These are phyloP conservation scores for Schizophyllum amplum DNA, from an alignment of 1,284 basidiomycete species.

Conservation along the genomic window DNA sequence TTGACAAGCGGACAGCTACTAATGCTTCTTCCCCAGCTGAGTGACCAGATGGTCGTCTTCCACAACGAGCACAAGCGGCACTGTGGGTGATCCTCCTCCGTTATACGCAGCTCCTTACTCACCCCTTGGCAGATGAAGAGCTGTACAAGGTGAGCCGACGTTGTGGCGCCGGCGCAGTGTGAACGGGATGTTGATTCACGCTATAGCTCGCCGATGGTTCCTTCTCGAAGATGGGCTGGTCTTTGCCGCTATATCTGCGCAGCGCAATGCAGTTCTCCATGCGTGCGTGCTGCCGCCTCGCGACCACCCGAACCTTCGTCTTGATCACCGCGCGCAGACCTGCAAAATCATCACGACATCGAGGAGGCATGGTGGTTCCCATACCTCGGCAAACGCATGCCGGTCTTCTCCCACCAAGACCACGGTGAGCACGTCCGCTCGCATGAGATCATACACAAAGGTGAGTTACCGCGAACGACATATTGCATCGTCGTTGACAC, in stretches of 20 bases:
- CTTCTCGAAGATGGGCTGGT: background rate
- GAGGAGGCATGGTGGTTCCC: background rate
- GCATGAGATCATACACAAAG: background rate
- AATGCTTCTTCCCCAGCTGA: background rate
- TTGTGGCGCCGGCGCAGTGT: background rate
- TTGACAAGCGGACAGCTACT: background rate
- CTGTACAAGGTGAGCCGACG: background rate
- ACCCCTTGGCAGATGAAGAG: background rate
- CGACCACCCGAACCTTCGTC: background rate
- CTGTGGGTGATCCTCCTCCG: background rate
- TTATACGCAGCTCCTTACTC: no score
- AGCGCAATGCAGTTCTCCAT: background rate
- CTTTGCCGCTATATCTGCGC: background rate
- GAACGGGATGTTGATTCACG: background rate
- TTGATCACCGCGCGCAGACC: background rate
- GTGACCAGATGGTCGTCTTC: background rate
- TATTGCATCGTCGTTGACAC: background rate
- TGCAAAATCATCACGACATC: background rate
- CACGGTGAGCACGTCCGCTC: background rate
- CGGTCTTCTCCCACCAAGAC: background rate
- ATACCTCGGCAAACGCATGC: background rate
- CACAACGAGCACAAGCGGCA: background rate
- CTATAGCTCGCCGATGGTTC: background rate
- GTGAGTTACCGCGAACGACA: background rate
- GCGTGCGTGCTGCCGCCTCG: background rate